Percentiles rank a stretch among this genome's conserved stretches.
Conservation (phyloP, 2,329 filamentous ascomycete species). For the Daldinia sp. region DNA sequence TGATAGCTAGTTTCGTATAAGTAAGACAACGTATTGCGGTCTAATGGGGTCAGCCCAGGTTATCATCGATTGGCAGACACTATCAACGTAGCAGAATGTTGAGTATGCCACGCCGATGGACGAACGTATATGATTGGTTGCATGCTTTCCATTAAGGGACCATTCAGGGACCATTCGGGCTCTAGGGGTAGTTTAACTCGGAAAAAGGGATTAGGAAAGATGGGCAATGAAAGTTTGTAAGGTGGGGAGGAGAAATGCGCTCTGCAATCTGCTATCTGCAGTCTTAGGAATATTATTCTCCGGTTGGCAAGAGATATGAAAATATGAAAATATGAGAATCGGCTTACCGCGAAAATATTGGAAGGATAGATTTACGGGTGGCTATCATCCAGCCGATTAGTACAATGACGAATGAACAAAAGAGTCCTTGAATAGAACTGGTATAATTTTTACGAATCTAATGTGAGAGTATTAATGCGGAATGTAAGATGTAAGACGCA, state of each 20-base stretch:
- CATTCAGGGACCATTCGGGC: slow-evolving; percentile 28
- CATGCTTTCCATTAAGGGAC: slow-evolving; percentile 2
- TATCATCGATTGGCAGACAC: slow-evolving; percentile 20
- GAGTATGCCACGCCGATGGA: slow-evolving; percentile 26
- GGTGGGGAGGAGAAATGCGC: slow-evolving; percentile 9
- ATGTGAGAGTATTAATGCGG: neutral
- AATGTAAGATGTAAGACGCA: neutral
- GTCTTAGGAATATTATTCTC: neutral
- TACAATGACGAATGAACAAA: neutral
- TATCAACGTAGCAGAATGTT: slow-evolving; percentile 13
- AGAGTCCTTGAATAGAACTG: neutral
- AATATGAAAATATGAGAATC: neutral
- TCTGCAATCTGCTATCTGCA: too few relatives aligned
- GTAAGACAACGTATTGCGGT: slow-evolving; percentile 10
- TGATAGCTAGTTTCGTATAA: neutral
- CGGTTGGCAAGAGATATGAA: slow-evolving; percentile 12
- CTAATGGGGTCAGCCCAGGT: slow-evolving; percentile 9
- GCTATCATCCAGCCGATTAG: slow-evolving; percentile 18
- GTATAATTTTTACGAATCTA: neutral
- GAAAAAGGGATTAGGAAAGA: slow-evolving; percentile 14
- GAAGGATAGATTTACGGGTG: slow-evolving; percentile 2
- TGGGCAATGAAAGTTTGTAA: slow-evolving; percentile 2
- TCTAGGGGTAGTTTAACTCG: slow-evolving; percentile 14
- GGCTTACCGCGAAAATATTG: slow-evolving; percentile 24
- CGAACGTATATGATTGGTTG: slow-evolving; percentile 26